Percentiles rank a stretch among this genome's conserved stretches.
phyloP scores from a whole-genome alignment of 805 yeast genomes.

The Torulaspora microellipsoides region DNA sequence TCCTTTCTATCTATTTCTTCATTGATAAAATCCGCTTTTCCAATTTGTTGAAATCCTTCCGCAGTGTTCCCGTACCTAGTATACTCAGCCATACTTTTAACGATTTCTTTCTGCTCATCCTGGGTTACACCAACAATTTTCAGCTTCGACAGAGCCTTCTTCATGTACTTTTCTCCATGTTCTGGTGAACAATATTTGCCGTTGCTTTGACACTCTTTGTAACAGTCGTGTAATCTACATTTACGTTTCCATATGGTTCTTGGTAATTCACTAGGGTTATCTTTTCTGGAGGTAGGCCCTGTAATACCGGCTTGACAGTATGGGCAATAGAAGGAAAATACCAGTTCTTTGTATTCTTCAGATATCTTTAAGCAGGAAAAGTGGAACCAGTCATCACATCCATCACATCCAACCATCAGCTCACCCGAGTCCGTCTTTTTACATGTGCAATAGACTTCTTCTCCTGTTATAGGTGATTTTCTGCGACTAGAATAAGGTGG shows the following conservation, averaged over 20 bases:
- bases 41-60: conserved; percentile 20
- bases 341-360: conserved; percentile 46
- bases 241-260: conserved; percentile 67
- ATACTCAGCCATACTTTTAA: conserved; percentile 8
- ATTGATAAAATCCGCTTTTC: conserved; percentile 19
- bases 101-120: conserved; percentile 4
- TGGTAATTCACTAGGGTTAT: conserved; percentile 34
- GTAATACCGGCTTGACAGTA: conserved; percentile 51
- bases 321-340: conserved; percentile 66
- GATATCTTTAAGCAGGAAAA: conserved; percentile 68
- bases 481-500: conserved; percentile 27
- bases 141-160: conserved; percentile 13
- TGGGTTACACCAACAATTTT: conserved; percentile 2
- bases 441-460: conserved; percentile 73
- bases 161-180: conserved; percentile 49
- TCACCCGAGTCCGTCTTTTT: conserved; percentile 72
- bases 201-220: conserved; percentile 26
- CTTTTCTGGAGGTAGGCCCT: conserved; percentile 29
- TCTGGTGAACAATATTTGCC: conserved; percentile 73
- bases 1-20: conserved; percentile 13
- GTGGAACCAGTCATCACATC: conserved; percentile 94
- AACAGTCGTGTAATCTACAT: conserved; percentile 61
- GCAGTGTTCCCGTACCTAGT: conserved; percentile 1
- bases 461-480: conserved; percentile 35
- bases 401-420: conserved; percentile 91